phyloP scores from a whole-genome alignment of 1,284 basidiomycete species.

The Microbotryum violaceum region DNA sequence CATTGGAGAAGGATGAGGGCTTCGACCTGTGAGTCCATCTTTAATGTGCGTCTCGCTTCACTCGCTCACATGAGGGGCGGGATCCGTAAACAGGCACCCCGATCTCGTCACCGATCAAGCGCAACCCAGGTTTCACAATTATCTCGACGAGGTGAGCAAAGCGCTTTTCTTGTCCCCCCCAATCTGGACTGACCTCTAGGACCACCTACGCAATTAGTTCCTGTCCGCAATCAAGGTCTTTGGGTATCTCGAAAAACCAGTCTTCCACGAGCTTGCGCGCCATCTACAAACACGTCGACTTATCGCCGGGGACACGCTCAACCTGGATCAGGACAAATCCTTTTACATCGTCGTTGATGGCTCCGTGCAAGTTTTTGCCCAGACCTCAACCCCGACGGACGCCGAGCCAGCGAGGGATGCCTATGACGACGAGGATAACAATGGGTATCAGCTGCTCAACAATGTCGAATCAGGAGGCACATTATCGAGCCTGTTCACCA shows the following conservation, averaged over 20 bases:
- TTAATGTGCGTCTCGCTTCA: background rate
- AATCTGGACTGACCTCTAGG: background rate
- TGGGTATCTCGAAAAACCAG: slow-evolving; percentile 89
- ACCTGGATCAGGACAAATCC: slow-evolving; percentile 79
- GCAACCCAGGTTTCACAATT: slow-evolving; percentile 77
- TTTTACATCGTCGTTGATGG: slow-evolving; percentile 96
- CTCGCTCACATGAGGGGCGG: background rate
- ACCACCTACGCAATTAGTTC: background rate
- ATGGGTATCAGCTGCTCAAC: slow-evolving; percentile 87
- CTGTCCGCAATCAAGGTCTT: slow-evolving; percentile 82
- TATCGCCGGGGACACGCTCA: slow-evolving; percentile 81
- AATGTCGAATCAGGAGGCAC: slow-evolving; percentile 93
- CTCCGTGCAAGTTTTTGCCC: slow-evolving; percentile 64
- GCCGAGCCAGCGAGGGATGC: slow-evolving; percentile 38
- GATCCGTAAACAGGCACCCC: slow-evolving; percentile 50
- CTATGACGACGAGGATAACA: slow-evolving; percentile 72
- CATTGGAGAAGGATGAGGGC: slow-evolving; percentile 38
- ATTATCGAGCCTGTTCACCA: slow-evolving; percentile 90
- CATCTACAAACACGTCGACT: slow-evolving; percentile 84
- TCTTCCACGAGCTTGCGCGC: slow-evolving; percentile 87
- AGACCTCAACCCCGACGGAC: slow-evolving; percentile 36
- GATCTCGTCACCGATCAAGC: slow-evolving; percentile 70
- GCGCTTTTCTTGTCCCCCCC: background rate
- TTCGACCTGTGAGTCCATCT: slow-evolving; percentile 10
- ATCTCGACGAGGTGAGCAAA: slow-evolving; percentile 62